Evolutionary conservation across 805 yeast species (phyloP).

Genomic region (Kregervanrija delftensis): DNA sequence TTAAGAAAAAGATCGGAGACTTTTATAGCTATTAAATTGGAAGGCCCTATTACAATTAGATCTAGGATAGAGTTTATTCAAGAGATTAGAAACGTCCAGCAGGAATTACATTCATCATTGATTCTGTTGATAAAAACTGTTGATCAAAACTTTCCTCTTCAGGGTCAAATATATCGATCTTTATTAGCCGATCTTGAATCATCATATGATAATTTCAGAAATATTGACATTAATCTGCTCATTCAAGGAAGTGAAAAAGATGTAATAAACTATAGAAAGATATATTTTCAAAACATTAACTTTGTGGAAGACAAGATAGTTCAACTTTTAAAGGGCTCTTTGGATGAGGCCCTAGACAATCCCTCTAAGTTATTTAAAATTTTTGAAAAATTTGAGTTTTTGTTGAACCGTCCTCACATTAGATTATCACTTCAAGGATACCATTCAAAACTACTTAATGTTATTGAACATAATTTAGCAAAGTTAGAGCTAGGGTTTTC

Average conservation of each 20-base stretch:
- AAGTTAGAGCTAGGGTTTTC: conserved; percentile 32
- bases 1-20: conserved; percentile 68
- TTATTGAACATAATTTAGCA: conserved; percentile 41
- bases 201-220: too few species aligned
- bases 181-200: too few species aligned
- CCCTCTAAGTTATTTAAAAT: conserved; percentile 46
- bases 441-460: conserved; percentile 42
- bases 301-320: conserved; percentile 42
- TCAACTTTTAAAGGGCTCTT: conserved; percentile 29
- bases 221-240: too few species aligned
- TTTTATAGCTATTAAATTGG: conserved; percentile 56
- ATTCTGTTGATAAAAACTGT: conserved; percentile 9
- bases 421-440: conserved; percentile 54
- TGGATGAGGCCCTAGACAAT: conserved; percentile 31
- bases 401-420: conserved; percentile 47
- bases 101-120: conserved; percentile 30
- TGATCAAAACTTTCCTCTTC: not conserved
- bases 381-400: conserved; percentile 40
- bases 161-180: too few species aligned
- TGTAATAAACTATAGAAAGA: conserved; percentile 4
- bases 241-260: too few species aligned
- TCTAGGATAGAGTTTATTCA: conserved; percentile 37
- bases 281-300: conserved; percentile 36
- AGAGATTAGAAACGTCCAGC: conserved; percentile 47
- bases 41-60: conserved; percentile 33